Conservation (phyloP, 345 rosid genomes). For the Dipteronia dyeriana region DNA sequence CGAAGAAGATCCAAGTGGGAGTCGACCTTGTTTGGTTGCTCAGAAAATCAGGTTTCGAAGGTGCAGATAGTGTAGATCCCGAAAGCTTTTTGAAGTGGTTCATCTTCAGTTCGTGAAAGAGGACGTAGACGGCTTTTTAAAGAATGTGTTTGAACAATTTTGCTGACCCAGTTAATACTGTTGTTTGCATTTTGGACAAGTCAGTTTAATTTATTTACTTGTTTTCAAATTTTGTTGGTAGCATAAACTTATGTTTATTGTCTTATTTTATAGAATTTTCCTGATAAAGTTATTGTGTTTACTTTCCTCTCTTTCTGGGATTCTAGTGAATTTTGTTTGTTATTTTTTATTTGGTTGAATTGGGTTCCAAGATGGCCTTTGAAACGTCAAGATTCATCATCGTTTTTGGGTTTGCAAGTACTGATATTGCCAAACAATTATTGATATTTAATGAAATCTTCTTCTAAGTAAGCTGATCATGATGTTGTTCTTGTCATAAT, state of each 20-base stretch:
- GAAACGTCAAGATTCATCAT: no score
- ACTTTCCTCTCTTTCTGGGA: no score
- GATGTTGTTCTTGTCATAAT: no score
- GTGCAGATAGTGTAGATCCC: no score
- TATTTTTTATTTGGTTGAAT: neutral
- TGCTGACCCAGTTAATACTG: constrained; percentile 56
- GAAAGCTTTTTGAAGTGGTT: constrained; percentile 20
- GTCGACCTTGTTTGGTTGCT: no score
- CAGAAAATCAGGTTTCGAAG: no score
- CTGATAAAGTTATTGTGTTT: neutral
- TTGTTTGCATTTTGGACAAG: constrained; percentile 77
- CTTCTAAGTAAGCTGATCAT: no score
- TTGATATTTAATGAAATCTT: no score
- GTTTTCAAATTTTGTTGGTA: neutral
- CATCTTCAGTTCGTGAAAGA: constrained; percentile 55
- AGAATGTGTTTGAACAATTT: constrained; percentile 56
- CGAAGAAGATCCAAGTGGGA: no score
- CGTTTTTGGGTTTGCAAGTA: no score
- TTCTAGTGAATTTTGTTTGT: neutral
- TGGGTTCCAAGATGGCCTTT: neutral
- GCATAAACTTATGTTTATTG: neutral
- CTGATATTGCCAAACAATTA: no score
- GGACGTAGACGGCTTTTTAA: constrained; percentile 53
- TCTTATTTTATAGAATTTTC: neutral
- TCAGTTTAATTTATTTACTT: constrained; percentile 21